phyloP scores from a whole-genome alignment of 2,329 filamentous ascomycete species.

The Parafenestella ontariensis region DNA sequence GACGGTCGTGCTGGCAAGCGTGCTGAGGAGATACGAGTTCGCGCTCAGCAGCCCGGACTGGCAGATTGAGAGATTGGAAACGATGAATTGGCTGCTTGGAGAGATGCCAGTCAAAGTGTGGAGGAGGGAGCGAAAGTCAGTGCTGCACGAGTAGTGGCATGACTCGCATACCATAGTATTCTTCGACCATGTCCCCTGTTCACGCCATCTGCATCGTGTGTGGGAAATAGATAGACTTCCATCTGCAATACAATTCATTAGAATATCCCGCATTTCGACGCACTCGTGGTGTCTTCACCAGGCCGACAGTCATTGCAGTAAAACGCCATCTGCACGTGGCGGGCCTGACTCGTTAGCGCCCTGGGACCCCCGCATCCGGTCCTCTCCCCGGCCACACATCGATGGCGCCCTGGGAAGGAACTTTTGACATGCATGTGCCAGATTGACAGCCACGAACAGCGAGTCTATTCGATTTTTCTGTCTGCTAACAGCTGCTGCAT shows the following conservation, averaged over 20 bases:
- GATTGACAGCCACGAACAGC: too few species aligned
- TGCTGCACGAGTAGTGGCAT: slow-evolving; percentile 7
- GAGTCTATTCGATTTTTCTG: not conserved
- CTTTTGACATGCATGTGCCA: not conserved
- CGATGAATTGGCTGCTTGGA: slow-evolving; percentile 47
- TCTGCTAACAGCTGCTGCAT: not conserved
- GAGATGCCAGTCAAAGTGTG: slow-evolving; percentile 51
- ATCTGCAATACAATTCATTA: too few species aligned
- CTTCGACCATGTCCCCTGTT: too few species aligned
- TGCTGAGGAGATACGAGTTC: slow-evolving; percentile 49
- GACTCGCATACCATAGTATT: not conserved
- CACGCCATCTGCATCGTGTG: too few species aligned
- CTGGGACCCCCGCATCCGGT: slow-evolving; percentile 17
- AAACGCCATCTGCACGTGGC: not conserved
- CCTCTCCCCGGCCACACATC: slow-evolving; percentile 4
- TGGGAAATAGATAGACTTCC: too few species aligned
- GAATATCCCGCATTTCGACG: too few species aligned
- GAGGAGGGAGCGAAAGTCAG: slow-evolving; percentile 32
- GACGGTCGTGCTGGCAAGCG: slow-evolving; percentile 41
- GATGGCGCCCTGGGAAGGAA: not conserved
- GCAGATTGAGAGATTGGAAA: slow-evolving; percentile 46
- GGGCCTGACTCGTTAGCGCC: slow-evolving; percentile 10
- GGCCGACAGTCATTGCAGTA: too few species aligned
- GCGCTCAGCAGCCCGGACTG: slow-evolving; percentile 46
- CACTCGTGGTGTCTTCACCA: too few species aligned